Base-by-base conservation (phyloP, 306 rosid genomes). In the Cucurbita maxima region DNA sequence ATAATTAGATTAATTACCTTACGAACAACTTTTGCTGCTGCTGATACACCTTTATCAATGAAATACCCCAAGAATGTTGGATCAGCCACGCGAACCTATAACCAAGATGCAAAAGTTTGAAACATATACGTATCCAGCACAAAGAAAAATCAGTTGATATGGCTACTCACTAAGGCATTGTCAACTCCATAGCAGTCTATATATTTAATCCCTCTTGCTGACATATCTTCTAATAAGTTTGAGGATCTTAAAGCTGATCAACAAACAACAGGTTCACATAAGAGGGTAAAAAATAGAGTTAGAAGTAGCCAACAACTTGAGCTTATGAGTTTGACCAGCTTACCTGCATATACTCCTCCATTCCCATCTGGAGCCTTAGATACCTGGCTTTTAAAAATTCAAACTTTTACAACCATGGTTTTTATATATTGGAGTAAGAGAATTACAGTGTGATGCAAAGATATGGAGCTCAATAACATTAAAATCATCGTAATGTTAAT, bases 331-430 rank as follows among this genome's bases (percentile, higher is more conserved):
- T 18, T 61, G 57, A 75, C 12, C 45, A 59, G 72, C 69, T 66
- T 68, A 92, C 98, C 98, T 81, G 97, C 80, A 81, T 87, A 94
- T 58, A 94, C 97, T 72, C 99, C 99, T 72, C 99, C 99, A 79
- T 94, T 91, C 74, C 99, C 99, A 78, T 94, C 99, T 54, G 99
- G 99, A 81, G 99, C 86, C 84, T 91, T 85, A 59, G 99, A 89
- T 72, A 94, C 94, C 98, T 92, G 89, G 90, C 72, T 81, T 88
- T 70, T 68, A 75, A 78, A 81, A 88, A 67, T 48, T 50, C 20
- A 51, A 75, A 79, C 56, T 68, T 55, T 71, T 64, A 75, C 79
- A 76, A 74, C 72, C 76, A 80, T 57, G 55, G 62, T 38, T 68
- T 58, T 54, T 38, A 64, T 75, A 67, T 40, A 77, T 76, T 51